Base-by-base conservation (phyloP, 306 rosid species). In the Citrullus colocynthis region DNA sequence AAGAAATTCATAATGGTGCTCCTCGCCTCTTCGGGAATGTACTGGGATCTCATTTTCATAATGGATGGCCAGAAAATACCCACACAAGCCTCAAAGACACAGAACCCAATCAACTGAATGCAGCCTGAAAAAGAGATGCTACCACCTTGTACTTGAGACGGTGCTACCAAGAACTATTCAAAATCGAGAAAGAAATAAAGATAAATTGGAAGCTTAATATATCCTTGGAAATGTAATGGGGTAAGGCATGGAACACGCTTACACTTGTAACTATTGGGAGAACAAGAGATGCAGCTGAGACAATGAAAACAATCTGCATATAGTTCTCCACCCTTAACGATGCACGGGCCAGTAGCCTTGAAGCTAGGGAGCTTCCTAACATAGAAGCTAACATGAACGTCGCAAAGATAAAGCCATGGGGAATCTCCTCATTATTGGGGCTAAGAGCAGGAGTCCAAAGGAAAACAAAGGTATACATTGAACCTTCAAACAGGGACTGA, bases 391-490 rank as follows among this genome's bases (percentile, higher is more conserved):
- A 80, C 98, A 94, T 94, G 86, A 94, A 94, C 30, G 98, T 94
- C 9, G 98, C 90, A 82, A 94, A 94, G 85, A 94, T 95, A 83
- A 95, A 95, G 84, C 98, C 98, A 66, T 95, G 98, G 56, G 98
- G 98, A 84, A 95, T 92, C 15, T 92, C 97, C 90, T 95, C 98
- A 56, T 95, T 89, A 65, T 92, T 92, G 80, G 97, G 98, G 85
- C 98, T 95, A 85, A 95, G 80, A 71, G 98, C 98, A 71, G 98
- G 98, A 83, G 98, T 95, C 98, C 98, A 95, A 2, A 95, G 96
- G 84, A 95, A 95, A 82, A 95, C 89, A 81, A 92, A 93, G 71
- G 97, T 95, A 75, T 95, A 95, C 98, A 95, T 95, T 42, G 98
- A 95, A 78, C 98, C 98, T 89, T 95, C 98, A 85, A 95, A 95